phyloP scores from a whole-genome alignment of 2,329 filamentous ascomycete species.

The Botrytis tulipae region DNA sequence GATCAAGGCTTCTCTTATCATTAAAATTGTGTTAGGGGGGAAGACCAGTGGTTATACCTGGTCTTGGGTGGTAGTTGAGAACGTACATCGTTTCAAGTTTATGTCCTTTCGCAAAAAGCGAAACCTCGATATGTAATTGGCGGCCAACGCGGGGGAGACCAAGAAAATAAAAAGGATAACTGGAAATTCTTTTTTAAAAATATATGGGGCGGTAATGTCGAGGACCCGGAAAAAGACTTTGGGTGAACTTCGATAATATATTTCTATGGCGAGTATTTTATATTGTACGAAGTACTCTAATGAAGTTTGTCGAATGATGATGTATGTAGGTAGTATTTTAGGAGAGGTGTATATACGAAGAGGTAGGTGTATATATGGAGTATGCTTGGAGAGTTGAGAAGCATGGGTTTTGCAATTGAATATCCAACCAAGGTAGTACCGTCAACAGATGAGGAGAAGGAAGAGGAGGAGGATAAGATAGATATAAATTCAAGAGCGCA shows the following conservation, averaged over 20 bases:
- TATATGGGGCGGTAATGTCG: slow-evolving; percentile 7
- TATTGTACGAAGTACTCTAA: slow-evolving; percentile 4
- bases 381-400: neutral
- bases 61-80: slow-evolving; percentile 2
- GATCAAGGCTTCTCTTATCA: slow-evolving; percentile 9
- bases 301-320: neutral
- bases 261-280: neutral
- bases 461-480: neutral
- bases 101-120: slow-evolving; percentile 15
- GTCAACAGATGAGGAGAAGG: neutral
- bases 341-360: neutral
- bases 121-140: slow-evolving; percentile 17
- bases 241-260: neutral
- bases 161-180: neutral
- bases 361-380: neutral
- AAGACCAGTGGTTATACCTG: slow-evolving; percentile 12
- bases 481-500: neutral
- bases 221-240: slow-evolving; percentile 6
- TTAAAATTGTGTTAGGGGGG: slow-evolving; percentile 18
- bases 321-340: neutral
- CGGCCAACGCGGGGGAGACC: slow-evolving; percentile 13
- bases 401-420: neutral
- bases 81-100: slow-evolving; percentile 21
- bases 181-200: slow-evolving; percentile 6
- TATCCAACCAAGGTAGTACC: neutral